A percentile compares a stretch with the other conserved stretches of the same genome.
Evolutionary conservation across 768 basidiomycete species (phyloP).

Genomic region (Calvatia gigantea): DNA sequence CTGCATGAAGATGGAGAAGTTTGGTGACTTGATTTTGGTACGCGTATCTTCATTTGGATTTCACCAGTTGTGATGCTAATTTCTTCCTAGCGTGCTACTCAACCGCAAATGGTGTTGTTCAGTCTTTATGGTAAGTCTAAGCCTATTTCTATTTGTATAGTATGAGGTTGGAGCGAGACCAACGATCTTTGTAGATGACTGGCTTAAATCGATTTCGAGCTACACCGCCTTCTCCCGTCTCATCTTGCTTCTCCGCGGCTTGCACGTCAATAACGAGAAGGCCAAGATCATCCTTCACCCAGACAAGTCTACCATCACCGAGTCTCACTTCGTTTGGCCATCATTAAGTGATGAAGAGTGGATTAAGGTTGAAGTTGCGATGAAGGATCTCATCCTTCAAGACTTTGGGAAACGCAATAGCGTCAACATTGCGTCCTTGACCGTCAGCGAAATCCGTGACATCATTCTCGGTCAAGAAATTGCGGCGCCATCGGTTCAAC

Average conservation of each 20-base stretch:
- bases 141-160: too few species aligned
- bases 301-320: conserved; percentile 94
- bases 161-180: not conserved
- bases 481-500: conserved; percentile 89
- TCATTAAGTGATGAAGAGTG: conserved; percentile 91
- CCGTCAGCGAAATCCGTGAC: conserved; percentile 94
- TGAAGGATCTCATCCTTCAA: conserved; percentile 94
- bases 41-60: conserved; percentile 13
- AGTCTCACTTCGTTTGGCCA: conserved; percentile 98
- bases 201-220: conserved; percentile 98
- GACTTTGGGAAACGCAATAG: conserved; percentile 99
- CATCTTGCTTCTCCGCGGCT: conserved; percentile 92
- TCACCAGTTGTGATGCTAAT: conserved; percentile 9
- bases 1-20: conserved; percentile 99
- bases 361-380: conserved; percentile 98
- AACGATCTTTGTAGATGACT: conserved; percentile 64
- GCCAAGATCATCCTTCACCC: conserved; percentile 98
- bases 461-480: conserved; percentile 99
- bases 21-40: conserved; percentile 93
- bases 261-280: conserved; percentile 99
- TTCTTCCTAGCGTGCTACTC: conserved; percentile 73
- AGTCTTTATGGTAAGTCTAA: conserved; percentile 83
- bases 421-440: conserved; percentile 97
- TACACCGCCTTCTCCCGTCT: conserved; percentile 99
- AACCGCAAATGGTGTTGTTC: conserved; percentile 99